Conservation (phyloP, 495 filamentous ascomycete genomes). For the Penicillium longicatenatum region DNA sequence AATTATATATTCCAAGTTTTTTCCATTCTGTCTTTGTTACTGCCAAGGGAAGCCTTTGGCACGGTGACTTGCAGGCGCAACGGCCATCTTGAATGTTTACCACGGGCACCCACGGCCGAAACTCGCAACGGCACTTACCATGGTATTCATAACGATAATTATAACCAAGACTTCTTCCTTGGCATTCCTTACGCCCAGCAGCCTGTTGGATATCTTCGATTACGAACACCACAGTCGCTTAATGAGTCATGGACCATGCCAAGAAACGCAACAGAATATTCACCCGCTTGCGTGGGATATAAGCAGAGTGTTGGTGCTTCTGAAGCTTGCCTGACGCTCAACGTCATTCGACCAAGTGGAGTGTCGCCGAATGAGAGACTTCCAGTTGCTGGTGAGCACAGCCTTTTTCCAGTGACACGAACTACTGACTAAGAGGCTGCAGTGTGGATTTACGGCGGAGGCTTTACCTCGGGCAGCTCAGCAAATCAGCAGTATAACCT, state of each 20-base stretch:
- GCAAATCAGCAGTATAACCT: background rate
- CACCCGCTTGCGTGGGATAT: background rate
- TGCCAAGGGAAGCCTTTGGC: too few relatives aligned
- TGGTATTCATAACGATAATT: background rate
- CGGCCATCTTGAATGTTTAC: too few relatives aligned
- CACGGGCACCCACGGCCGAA: too few relatives aligned
- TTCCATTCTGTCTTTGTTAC: too few relatives aligned
- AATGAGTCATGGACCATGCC: background rate
- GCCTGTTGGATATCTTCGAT: background rate
- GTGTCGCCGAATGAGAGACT: too few relatives aligned
- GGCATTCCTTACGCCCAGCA: conserved; percentile 1
- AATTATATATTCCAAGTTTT: too few relatives aligned
- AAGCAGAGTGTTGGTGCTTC: background rate
- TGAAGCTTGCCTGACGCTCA: background rate
- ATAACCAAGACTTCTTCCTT: background rate
- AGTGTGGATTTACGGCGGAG: background rate
- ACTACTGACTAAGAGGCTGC: background rate
- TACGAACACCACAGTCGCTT: background rate
- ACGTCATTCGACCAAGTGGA: background rate
- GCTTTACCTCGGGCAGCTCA: background rate
- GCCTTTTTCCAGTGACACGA: too few relatives aligned
- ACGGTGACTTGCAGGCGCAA: too few relatives aligned
- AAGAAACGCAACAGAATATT: background rate
- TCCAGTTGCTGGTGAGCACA: too few relatives aligned
- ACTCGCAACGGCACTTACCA: background rate